Base-by-base conservation (phyloP, 352 stramenopile genomes). In the Phytophthora sp. region DNA sequence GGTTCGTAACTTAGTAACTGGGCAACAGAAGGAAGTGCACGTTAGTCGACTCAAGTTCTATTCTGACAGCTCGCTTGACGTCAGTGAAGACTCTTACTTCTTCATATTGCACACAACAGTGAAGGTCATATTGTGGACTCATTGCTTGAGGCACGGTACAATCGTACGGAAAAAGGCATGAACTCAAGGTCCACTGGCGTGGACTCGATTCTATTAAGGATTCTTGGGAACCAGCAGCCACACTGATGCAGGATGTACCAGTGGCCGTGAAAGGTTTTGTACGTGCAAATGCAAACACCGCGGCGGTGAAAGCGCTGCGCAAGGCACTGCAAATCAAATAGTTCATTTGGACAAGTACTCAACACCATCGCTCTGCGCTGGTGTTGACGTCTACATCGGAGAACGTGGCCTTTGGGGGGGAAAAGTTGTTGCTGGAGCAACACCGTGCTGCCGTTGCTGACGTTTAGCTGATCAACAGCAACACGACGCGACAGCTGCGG, bases 201-300 rank as follows among this genome's bases (percentile, higher is more conserved):
- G 62, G 52, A 1, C 35, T 70, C 7, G 21, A 39, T 26, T 18
- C 17, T 0, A 30, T 39, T 15, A 53, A 69, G 35, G 18, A 49
- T 20, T 56, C 51, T 0, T 69, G 51, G 52, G 61, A 59, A 30
- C 61, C 51, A 15, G 61, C 41, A 4, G 13, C 21, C 0, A 42
- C 27, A 6, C 21, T 69, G n/a, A n/a, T 52, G 20, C 23, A 64
- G 37, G 61, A 63, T 21, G 21, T 69, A 10, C 61, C 61, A 28
- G 42, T 17, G 0, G 24, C 24, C 2, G 24, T 64, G 8, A 53
- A 32, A 21, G n/a, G 0, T 18, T 54, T 54, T 54, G 23, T 34
- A 11, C 6, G 11, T 6, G 28, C 6, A 11, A 6, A 34, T 11
- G 11, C 6, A 11, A 34, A 34, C 6, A 6, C 11, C 6, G 6